These are phyloP conservation scores for Heimioporus sp. DNA, from an alignment of 768 basidiomycete genomes.

Conservation along the genomic window DNA sequence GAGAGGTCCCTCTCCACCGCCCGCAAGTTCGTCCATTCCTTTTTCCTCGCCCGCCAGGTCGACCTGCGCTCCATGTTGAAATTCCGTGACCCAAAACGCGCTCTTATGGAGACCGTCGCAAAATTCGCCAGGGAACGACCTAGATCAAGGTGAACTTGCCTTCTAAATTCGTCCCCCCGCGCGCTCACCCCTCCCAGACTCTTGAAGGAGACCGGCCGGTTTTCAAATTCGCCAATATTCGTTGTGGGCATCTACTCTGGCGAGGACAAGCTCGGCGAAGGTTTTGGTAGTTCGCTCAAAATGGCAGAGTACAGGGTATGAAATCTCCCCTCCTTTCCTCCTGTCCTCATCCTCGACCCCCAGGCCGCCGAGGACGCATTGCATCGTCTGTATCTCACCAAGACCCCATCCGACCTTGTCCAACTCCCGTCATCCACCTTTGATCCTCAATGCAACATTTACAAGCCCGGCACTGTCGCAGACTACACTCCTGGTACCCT, in stretches of 20 bases:
- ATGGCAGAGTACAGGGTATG: conserved; percentile 94
- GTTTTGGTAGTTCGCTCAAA: conserved; percentile 86
- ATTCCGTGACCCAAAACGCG: conserved; percentile 79
- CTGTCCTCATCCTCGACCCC: background rate
- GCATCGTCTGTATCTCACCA: conserved; percentile 78
- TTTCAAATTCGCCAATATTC: conserved; percentile 86
- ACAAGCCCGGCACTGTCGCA: conserved; percentile 43
- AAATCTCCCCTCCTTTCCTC: background rate
- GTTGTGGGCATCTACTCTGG: conserved; percentile 95
- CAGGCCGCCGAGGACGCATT: conserved; percentile 87
- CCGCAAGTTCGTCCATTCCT: conserved; percentile 84
- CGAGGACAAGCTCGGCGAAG: conserved; percentile 85
- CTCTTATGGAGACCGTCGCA: conserved; percentile 67
- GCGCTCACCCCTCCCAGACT: conserved; percentile 46
- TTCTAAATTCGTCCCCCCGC: background rate
- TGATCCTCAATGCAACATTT: conserved; percentile 55
- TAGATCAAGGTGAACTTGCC: conserved; percentile 54
- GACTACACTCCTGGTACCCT: conserved; percentile 54
- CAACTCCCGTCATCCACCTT: conserved; percentile 77
- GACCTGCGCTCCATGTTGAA: conserved; percentile 80
- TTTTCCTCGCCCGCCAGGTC: conserved; percentile 84
- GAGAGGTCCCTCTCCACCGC: conserved; percentile 82
- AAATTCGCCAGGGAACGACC: conserved; percentile 67
- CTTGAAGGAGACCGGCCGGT: conserved; percentile 90
- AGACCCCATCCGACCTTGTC: conserved; percentile 63